Evolutionary conservation across 2,329 filamentous ascomycete genomes (phyloP).

Genomic region (Colletotrichum noveboracense): DNA sequence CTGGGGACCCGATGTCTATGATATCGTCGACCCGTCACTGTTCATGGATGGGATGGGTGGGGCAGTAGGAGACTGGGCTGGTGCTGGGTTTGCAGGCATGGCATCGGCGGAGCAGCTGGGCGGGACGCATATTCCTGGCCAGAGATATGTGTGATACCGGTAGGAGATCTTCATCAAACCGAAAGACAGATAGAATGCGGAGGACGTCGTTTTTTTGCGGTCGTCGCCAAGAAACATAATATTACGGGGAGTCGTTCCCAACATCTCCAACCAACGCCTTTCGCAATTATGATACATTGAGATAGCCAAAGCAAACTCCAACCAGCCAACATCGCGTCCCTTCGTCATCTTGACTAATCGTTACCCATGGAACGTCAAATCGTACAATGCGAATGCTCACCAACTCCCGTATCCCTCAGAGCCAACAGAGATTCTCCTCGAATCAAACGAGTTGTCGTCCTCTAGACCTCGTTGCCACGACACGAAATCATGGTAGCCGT

Average conservation of each 20-base stretch:
- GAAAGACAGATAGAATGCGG: fast-evolving
- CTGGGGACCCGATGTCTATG: background rate
- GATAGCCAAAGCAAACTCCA: background rate
- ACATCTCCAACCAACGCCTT: background rate
- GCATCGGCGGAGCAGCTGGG: background rate
- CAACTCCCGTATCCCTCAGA: background rate
- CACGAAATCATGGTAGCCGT: slow-evolving; percentile 17
- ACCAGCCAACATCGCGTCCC: background rate
- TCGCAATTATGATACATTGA: background rate
- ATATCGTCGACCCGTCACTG: background rate
- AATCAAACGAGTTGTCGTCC: background rate
- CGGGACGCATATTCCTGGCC: background rate
- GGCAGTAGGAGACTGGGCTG: background rate
- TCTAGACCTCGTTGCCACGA: slow-evolving; percentile 10
- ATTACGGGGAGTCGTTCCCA: background rate
- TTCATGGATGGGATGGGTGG: background rate
- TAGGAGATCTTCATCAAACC: fast-evolving
- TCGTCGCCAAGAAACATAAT: fast-evolving
- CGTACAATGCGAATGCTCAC: background rate
- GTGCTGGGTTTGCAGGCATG: background rate
- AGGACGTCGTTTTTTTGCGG: background rate
- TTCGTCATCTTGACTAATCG: background rate
- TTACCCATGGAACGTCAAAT: background rate
- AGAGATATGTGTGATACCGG: background rate
- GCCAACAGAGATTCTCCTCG: background rate